A percentile compares a stretch with the other conserved stretches of the same genome.
Conservation (phyloP, 345 rosid genomes). For the Ceriops tagal region DNA sequence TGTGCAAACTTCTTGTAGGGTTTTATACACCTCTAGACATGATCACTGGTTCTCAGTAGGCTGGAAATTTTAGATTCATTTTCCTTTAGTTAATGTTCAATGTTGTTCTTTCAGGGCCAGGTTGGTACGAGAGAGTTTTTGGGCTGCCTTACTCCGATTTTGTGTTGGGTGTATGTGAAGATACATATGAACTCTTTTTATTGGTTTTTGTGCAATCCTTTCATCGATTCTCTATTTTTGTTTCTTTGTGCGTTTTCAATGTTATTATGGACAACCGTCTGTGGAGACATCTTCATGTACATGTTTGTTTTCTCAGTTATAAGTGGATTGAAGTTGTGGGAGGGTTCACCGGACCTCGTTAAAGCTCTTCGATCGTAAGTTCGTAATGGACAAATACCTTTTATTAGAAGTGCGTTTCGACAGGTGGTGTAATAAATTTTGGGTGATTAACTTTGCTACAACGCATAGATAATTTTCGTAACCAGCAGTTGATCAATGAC, state of each 20-base stretch:
- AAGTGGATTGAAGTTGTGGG: conserved; percentile 98
- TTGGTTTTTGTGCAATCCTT: background rate
- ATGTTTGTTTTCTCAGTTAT: conserved; percentile 2
- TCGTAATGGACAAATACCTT: conserved; percentile 43
- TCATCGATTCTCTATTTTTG: background rate
- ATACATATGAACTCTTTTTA: conserved; percentile 23
- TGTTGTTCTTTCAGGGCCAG: conserved; percentile 52
- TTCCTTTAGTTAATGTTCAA: background rate
- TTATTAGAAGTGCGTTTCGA: conserved; percentile 56
- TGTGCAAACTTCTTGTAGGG: background rate
- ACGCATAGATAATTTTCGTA: background rate
- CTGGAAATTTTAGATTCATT: background rate
- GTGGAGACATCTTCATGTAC: background rate
- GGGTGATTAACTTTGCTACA: conserved; percentile 14
- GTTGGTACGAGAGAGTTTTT: conserved; percentile 74
- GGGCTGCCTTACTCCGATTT: conserved; percentile 81
- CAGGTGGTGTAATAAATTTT: conserved; percentile 56
- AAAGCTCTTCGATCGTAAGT: conserved; percentile 62
- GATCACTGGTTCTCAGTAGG: background rate
- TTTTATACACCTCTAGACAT: background rate
- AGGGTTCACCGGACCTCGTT: conserved; percentile 87
- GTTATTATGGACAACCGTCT: background rate
- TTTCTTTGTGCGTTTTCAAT: background rate
- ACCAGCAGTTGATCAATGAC: background rate
- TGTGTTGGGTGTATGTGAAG: conserved; percentile 94